Evolutionary conservation across 2,329 filamentous ascomycete genomes (phyloP).

Genomic region (Didymella lethalis): DNA sequence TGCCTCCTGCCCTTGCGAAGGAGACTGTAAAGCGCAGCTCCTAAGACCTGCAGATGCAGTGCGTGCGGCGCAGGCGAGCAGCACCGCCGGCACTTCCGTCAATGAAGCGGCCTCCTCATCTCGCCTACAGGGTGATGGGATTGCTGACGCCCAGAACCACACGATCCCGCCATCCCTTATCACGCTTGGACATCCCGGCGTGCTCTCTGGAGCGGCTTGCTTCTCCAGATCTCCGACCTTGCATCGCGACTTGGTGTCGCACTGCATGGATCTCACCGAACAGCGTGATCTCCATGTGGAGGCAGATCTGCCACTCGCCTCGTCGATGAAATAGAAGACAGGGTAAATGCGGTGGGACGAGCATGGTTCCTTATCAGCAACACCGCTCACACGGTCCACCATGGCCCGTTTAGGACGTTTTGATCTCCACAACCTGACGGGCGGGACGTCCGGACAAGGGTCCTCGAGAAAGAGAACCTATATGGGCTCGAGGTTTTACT

Average conservation of each 20-base stretch:
- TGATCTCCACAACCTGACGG: conserved; percentile 34
- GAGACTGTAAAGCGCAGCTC: background rate
- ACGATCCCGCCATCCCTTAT: conserved; percentile 36
- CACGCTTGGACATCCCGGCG: conserved; percentile 25
- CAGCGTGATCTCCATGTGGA: conserved; percentile 32
- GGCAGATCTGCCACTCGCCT: conserved; percentile 34
- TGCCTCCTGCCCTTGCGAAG: background rate
- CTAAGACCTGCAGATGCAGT: background rate
- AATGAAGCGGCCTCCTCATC: conserved; percentile 21
- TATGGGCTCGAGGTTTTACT: conserved; percentile 18
- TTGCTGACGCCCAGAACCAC: conserved; percentile 40
- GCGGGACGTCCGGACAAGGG: conserved; percentile 40
- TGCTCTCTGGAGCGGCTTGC: conserved; percentile 22
- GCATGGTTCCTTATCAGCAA: conserved; percentile 47
- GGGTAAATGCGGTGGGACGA: conserved; percentile 20
- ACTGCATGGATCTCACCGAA: conserved; percentile 17
- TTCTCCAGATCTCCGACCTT: conserved; percentile 3
- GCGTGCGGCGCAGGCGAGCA: conserved; percentile 13
- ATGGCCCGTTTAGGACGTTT: conserved; percentile 29
- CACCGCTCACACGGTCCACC: conserved; percentile 34
- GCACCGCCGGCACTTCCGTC: conserved; percentile 11
- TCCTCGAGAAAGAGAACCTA: conserved; percentile 40
- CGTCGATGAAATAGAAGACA: conserved; percentile 23
- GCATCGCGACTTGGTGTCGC: conserved; percentile 1
- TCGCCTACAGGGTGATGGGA: conserved; percentile 26